Base-by-base conservation (phyloP, 805 yeast species). In the Zygotorulaspora chibaensis region DNA sequence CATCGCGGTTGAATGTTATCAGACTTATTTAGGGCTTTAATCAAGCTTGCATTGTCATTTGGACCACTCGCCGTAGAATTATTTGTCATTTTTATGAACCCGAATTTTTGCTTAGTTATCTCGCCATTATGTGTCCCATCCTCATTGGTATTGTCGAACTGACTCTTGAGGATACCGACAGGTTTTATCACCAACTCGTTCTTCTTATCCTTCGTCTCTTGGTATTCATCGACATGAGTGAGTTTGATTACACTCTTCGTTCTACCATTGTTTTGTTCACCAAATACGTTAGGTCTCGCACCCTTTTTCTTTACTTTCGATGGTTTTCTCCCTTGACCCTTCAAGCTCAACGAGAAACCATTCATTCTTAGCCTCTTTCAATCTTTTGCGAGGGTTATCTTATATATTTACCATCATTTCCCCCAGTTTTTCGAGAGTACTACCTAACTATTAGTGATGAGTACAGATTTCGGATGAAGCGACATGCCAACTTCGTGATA, bases 271-370 rank as follows among this genome's bases (percentile, higher is more conserved):
- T 27, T 47, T 12, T 37, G 46, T n/a, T 48, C 56, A 18, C 56
- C 54, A 40, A 59, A 58, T 3, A 55, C 41, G 45, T 54, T 54
- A n/a, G 42, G 27, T 25, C 46, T 47, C 43, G 11, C 17, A 3
- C 17, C 42, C 46, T 48, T 53, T 34, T 45, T 46, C 13, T 23
- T 41, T 11, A 8, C 28, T 29, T 38, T 45, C 11, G 44, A 31
- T 31, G 52, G 50, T 28, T 47, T 43, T 26, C 53, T 58, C 8
- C 42, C 37, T 18, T 47, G 54, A 31, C 46, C 40, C 43, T 52
- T 54, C 29, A 62, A 36, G 43, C 52, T 55, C 13, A 62, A 20
- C 6, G 58, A 50, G 40, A 61, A 53, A 3, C 54, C 53, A 13
- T 43, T 44, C 57, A 54, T 54, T 13, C 11, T 35, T 37, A 20